Conservation (phyloP, 108 stramenopile species). For the Seminavis robusta region DNA sequence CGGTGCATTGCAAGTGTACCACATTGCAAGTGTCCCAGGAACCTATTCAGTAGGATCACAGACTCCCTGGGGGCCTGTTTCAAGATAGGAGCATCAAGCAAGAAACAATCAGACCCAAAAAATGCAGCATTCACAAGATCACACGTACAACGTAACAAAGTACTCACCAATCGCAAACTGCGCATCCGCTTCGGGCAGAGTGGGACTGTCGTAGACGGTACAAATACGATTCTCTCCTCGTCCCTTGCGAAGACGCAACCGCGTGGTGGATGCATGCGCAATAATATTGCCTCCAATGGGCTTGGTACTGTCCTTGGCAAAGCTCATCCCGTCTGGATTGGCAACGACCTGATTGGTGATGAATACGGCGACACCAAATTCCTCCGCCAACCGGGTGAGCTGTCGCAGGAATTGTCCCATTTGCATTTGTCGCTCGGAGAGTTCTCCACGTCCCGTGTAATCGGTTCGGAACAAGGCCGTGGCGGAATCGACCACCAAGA, state of each 20-base stretch:
- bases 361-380: conserved; percentile 99
- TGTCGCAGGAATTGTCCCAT: conserved; percentile 96
- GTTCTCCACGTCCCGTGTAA: conserved; percentile 98
- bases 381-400: conserved; percentile 94
- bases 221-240: conserved; percentile 98
- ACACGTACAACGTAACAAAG: too few species aligned
- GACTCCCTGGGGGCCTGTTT: conserved; percentile 48
- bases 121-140: too few species aligned
- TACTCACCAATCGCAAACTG: conserved; percentile 87
- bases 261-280: conserved; percentile 97
- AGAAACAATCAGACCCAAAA: too few species aligned
- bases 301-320: conserved; percentile 98
- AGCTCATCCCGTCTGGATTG: conserved; percentile 90
- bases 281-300: conserved; percentile 99
- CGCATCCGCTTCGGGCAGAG: conserved; percentile 95
- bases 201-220: conserved; percentile 93
- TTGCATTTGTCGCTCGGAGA: conserved; percentile 93
- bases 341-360: conserved; percentile 99
- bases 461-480: conserved; percentile 99
- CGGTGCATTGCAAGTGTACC: too few species aligned
- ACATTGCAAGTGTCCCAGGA: neutral
- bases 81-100: too few species aligned
- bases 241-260: conserved; percentile 97
- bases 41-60: conserved; percentile 79
- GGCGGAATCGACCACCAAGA: conserved; percentile 97